phyloP scores from a whole-genome alignment of 495 filamentous ascomycete genomes.

The Tuber indicum region DNA sequence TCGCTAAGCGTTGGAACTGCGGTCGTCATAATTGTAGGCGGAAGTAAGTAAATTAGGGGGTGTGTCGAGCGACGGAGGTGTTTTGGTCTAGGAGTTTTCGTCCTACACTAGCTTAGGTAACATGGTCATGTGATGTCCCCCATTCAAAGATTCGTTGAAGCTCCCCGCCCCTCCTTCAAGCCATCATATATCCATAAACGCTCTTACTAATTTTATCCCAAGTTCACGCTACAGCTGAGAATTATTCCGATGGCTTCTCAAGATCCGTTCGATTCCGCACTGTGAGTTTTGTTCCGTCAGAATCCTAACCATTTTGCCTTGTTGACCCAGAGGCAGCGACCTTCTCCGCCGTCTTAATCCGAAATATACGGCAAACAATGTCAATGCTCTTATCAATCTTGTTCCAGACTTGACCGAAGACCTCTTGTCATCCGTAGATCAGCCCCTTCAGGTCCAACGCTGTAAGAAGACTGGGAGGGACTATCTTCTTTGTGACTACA shows the following conservation, averaged over 20 bases:
- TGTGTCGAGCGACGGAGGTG: not conserved
- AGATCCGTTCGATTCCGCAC: conserved; percentile 71
- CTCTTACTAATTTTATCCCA: not conserved
- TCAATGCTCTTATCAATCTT: conserved; percentile 74
- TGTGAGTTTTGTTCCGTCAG: conserved; percentile 52
- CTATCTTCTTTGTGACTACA: conserved; percentile 99
- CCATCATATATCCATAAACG: not conserved
- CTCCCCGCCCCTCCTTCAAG: not conserved
- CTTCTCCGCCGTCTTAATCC: conserved; percentile 97
- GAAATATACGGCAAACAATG: conserved; percentile 76
- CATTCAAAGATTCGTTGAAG: not conserved
- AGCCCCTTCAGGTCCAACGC: conserved; percentile 77
- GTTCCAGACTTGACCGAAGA: conserved; percentile 93
- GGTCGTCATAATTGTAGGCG: conserved; percentile 16
- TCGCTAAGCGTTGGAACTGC: conserved; percentile 28
- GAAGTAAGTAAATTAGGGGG: not conserved
- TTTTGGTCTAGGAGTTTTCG: not conserved
- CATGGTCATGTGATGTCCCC: not conserved
- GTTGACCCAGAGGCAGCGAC: conserved; percentile 55
- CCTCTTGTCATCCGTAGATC: conserved; percentile 93
- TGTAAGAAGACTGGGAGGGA: conserved; percentile 85
- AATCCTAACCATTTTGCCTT: conserved; percentile 12
- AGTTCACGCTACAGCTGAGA: not conserved
- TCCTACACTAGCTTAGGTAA: not conserved
- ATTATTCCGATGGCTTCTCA: conserved; percentile 44